Percentiles rank a stretch among this genome's conserved stretches.
Conservation (phyloP, 2,329 filamentous ascomycete genomes). For the Colletotrichum simmondsii region DNA sequence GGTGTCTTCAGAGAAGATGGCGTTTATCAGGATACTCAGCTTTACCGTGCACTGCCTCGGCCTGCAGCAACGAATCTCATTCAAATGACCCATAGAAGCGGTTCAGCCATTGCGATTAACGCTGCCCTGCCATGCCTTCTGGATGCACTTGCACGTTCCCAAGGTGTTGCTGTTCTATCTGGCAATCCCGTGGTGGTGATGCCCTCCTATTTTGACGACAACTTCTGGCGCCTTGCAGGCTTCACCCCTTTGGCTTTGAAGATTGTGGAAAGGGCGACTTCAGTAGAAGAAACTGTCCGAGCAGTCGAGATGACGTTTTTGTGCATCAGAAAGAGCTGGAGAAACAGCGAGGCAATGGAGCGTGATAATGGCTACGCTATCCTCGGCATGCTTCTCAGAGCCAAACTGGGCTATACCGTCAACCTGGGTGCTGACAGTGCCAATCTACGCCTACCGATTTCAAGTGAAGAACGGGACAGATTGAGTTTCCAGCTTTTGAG, state of each 20-base stretch:
- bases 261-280: slow-evolving; percentile 80
- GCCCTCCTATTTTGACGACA: slow-evolving; percentile 89
- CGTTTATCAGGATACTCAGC: slow-evolving; percentile 78
- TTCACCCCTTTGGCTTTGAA: slow-evolving; percentile 88
- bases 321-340: slow-evolving; percentile 90
- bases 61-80: slow-evolving; percentile 75
- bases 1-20: slow-evolving; percentile 86
- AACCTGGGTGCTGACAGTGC: slow-evolving; percentile 41
- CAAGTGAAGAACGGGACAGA: slow-evolving; percentile 64
- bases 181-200: slow-evolving; percentile 85
- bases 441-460: slow-evolving; percentile 54
- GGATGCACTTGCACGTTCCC: slow-evolving; percentile 83
- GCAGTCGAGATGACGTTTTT: slow-evolving; percentile 87
- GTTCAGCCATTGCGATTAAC: slow-evolving; percentile 86
- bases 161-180: slow-evolving; percentile 84
- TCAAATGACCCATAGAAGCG: slow-evolving; percentile 76
- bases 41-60: slow-evolving; percentile 81
- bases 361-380: slow-evolving; percentile 94
- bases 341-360: slow-evolving; percentile 98
- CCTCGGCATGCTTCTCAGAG: slow-evolving; percentile 82
- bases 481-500: slow-evolving; percentile 75
- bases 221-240: slow-evolving; percentile 91
- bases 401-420: slow-evolving; percentile 75
- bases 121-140: slow-evolving; percentile 88
- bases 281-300: slow-evolving; percentile 76